Base-by-base conservation (phyloP, 2,329 filamentous ascomycete genomes). In the Pseudogymnoascus sp. region DNA sequence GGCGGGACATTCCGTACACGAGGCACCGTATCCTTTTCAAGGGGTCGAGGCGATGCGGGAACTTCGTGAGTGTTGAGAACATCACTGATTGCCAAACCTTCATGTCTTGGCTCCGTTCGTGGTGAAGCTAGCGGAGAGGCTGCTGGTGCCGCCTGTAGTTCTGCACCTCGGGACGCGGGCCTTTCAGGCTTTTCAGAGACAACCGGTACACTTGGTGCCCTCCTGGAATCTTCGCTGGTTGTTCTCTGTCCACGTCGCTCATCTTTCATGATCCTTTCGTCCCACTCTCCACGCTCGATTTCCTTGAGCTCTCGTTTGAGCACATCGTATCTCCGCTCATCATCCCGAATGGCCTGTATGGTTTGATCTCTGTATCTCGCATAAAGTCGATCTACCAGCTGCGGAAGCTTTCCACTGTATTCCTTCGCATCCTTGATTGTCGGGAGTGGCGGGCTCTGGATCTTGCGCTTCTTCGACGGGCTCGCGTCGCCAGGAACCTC, bases 311-410 rank as follows among this genome's bases (percentile, higher is more conserved):
- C 88, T 64, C 79, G 80, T 73, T 86, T 83, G 46, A 93, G 76
- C 16, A 77, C 77, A 25, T 83, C 81, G 71, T 88, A 89, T 61
- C 79, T 81, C 64, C 80, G 81, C 77, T 97, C 93, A 66, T 95
- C 88, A 63, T 89, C 84, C 64, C 83, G 80, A 64, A 97, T 90
- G 70, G 88, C 83, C 63, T 79, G 78, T n/a, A 91, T 82, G 59
- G 88, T 79, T 46, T 87, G 79, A 53, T 88, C 84, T 66, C 87
- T 83, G 73, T 96, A 97, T 66, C 84, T 82, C 11, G 84, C 81
- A 72, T 95, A 96, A 1, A 96, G 80, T 67, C 88, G 85, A 63
- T 88, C 81, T 59, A 96, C 83, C 49, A 96, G 77, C 28, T 81
- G 78, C 1, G 89, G 89, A 1, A 96, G 79, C 66, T 88, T 85